Evolutionary conservation across 2,329 filamentous ascomycete genomes (phyloP).

Genomic region (Clarireedia homoeocarpa): DNA sequence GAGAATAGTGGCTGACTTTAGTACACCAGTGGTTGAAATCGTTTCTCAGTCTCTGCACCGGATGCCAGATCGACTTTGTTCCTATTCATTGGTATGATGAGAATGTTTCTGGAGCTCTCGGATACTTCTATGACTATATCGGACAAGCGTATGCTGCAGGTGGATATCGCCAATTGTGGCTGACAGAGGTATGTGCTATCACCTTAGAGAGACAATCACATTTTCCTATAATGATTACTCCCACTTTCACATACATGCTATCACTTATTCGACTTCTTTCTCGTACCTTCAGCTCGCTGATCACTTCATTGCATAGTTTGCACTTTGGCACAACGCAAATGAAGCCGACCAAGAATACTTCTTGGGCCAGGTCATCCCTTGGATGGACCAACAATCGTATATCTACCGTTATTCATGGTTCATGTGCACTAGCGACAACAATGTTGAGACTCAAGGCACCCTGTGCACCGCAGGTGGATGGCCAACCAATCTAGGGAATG

Average conservation of each 20-base stretch:
- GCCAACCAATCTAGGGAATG: neutral
- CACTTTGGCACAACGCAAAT: neutral
- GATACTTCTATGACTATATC: conserved; percentile 22
- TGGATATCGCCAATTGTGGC: neutral
- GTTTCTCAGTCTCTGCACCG: conserved; percentile 35
- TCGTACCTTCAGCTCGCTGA: neutral
- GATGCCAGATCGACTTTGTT: conserved; percentile 38
- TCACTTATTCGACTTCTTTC: neutral
- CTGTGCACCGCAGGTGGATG: neutral
- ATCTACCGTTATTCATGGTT: conserved; percentile 7
- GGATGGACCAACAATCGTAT: conserved; percentile 32
- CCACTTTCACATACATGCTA: neutral
- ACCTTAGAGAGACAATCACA: too few species aligned
- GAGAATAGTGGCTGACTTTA: too few species aligned
- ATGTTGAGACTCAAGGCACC: neutral
- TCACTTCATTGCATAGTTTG: neutral
- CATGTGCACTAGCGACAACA: conserved; percentile 2
- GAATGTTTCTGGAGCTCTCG: conserved; percentile 32
- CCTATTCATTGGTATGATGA: conserved; percentile 41
- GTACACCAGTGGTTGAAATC: conserved; percentile 31
- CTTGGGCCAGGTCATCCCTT: conserved; percentile 34
- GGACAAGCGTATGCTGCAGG: neutral
- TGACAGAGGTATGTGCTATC: conserved; percentile 1
- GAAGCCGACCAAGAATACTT: conserved; percentile 30
- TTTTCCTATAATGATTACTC: too few species aligned